These are phyloP conservation scores for Didymella sp. DNA, from an alignment of 2,329 filamentous ascomycete genomes.

Conservation along the genomic window DNA sequence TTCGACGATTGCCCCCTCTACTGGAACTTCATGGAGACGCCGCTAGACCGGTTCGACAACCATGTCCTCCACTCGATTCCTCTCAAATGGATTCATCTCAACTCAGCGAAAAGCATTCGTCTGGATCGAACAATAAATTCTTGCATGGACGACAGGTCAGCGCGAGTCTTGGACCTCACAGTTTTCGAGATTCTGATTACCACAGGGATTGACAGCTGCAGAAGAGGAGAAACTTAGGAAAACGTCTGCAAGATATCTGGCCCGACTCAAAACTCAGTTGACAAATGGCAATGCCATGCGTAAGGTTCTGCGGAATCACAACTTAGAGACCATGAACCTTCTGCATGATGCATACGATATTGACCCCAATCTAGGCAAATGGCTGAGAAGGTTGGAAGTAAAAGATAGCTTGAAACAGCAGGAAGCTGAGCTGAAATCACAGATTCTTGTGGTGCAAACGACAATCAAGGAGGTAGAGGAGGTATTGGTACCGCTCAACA, in stretches of 20 bases:
- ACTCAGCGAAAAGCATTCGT: background rate
- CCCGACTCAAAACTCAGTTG: background rate
- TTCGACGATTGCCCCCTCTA: background rate
- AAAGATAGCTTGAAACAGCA: background rate
- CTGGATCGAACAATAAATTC: too few species aligned
- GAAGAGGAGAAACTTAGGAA: background rate
- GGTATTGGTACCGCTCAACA: background rate
- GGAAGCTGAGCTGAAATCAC: background rate
- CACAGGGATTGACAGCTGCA: background rate
- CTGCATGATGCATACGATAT: background rate
- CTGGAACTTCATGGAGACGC: background rate
- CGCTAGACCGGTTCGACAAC: background rate
- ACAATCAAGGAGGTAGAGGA: background rate
- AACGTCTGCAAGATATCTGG: background rate
- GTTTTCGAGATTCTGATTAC: background rate
- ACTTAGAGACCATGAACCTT: background rate
- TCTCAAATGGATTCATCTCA: background rate
- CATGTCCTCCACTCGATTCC: background rate
- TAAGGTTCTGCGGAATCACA: background rate
- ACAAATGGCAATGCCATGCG: background rate
- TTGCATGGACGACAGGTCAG: background rate
- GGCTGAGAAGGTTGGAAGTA: background rate
- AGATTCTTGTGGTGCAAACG: background rate
- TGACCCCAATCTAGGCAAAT: background rate
- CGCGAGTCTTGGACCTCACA: background rate